phyloP scores from a whole-genome alignment of 2,329 filamentous ascomycete species.

The Microsporum ferrugineum region DNA sequence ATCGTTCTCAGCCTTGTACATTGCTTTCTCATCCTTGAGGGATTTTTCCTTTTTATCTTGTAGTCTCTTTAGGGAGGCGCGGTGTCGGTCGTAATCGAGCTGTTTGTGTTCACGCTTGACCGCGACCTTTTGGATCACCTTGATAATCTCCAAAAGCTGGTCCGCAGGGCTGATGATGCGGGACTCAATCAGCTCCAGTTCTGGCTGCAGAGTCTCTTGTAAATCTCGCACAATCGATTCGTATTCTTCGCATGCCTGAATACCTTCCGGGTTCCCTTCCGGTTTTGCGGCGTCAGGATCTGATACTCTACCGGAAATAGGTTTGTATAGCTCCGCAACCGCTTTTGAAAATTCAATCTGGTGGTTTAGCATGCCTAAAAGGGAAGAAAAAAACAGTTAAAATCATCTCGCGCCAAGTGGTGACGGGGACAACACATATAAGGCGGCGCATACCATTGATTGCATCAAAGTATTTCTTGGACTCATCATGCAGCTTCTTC shows the following conservation, averaged over 20 bases:
- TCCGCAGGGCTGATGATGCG: constrained; percentile 85
- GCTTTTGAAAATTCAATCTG: constrained; percentile 98
- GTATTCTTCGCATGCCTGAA: constrained; percentile 92
- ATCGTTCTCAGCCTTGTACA: constrained; percentile 91
- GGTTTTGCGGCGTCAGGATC: constrained; percentile 73
- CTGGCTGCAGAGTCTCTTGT: constrained; percentile 75
- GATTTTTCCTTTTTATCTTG: constrained; percentile 96
- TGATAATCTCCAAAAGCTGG: constrained; percentile 88
- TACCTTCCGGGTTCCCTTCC: constrained; percentile 85
- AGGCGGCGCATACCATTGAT: constrained; percentile 58
- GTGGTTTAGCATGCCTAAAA: constrained; percentile 72
- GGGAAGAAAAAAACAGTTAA: not conserved
- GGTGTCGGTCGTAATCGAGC: constrained; percentile 86
- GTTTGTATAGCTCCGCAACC: constrained; percentile 93
- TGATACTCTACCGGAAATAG: constrained; percentile 89
- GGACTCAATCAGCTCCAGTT: constrained; percentile 94
- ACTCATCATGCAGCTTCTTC: constrained; percentile 93
- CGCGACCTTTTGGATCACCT: constrained; percentile 79
- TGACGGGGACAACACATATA: not conserved
- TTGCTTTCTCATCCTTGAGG: constrained; percentile 90
- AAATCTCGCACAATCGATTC: constrained; percentile 81
- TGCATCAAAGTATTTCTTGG: constrained; percentile 91
- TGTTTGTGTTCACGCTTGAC: constrained; percentile 94
- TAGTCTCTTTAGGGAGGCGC: constrained; percentile 74
- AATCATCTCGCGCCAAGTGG: not conserved